These are phyloP conservation scores for Madurella mycetomatis DNA, from an alignment of 2,329 filamentous ascomycete species.

Conservation along the genomic window DNA sequence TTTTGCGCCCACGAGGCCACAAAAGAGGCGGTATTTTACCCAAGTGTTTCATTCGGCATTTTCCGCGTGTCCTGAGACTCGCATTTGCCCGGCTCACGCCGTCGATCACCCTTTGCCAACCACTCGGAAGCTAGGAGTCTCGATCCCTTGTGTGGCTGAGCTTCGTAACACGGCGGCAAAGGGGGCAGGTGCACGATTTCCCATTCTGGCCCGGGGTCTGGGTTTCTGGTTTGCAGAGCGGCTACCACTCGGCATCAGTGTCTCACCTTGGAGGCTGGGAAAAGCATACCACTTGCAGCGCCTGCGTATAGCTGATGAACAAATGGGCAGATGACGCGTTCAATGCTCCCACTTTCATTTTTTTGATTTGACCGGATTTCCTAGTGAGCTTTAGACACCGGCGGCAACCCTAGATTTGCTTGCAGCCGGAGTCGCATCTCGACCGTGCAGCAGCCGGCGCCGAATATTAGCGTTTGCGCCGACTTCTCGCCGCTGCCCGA, in stretches of 20 bases:
- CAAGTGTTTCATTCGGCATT: constrained; percentile 10
- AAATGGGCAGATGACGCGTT: constrained; percentile 6
- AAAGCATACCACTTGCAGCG: not conserved
- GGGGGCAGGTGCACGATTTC: not conserved
- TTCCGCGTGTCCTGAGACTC: not conserved
- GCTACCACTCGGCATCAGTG: not conserved
- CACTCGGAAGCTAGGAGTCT: constrained; percentile 14
- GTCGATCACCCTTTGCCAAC: constrained; percentile 20
- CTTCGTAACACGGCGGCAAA: constrained; percentile 16
- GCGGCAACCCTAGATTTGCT: not conserved
- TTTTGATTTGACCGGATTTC: not conserved
- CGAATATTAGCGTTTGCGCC: constrained; percentile 1
- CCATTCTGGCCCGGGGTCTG: constrained; percentile 1
- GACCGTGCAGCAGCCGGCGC: not conserved
- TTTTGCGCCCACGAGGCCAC: too few relatives aligned
- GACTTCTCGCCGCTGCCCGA: not conserved
- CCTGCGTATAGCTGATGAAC: not conserved
- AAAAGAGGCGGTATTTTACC: too few relatives aligned
- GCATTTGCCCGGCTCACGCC: not conserved
- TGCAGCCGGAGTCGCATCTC: not conserved
- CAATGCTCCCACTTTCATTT: not conserved
- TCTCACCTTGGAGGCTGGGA: not conserved
- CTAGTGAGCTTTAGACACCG: not conserved
- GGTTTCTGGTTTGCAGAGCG: not conserved
- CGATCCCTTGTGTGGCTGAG: constrained; percentile 21